phyloP scores from a whole-genome alignment of 208 protist species.

The Acanthamoeba triangularis region DNA sequence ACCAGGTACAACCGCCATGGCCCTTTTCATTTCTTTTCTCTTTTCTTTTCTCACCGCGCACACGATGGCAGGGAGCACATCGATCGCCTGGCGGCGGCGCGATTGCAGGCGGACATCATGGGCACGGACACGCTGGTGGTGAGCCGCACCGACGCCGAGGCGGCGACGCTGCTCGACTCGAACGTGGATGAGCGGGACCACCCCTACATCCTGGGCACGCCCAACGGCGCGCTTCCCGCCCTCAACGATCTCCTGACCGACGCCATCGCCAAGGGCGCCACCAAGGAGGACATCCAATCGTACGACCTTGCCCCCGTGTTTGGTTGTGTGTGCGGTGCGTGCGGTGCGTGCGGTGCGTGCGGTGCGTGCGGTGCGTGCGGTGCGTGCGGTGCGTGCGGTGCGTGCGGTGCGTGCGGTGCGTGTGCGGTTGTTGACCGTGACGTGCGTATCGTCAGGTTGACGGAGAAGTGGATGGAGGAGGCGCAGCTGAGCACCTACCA shows the following conservation, averaged over 20 bases:
- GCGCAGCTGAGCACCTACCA: constrained; percentile 83
- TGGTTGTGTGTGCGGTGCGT: background rate
- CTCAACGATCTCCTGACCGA: constrained; percentile 77
- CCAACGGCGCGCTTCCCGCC: constrained; percentile 80
- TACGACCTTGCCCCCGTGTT: background rate
- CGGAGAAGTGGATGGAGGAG: constrained; percentile 81
- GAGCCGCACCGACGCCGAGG: constrained; percentile 92
- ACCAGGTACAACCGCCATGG: constrained; percentile 59
- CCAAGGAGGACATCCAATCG: constrained; percentile 61
- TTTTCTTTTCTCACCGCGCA: background rate
- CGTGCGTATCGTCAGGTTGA: background rate
- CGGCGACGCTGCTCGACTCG: constrained; percentile 90
- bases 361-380: background rate
- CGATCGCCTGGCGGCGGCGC: constrained; percentile 87
- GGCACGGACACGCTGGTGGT: constrained; percentile 91
- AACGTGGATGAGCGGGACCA: constrained; percentile 93
- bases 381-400: background rate
- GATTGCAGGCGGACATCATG: constrained; percentile 92
- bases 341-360: too few relatives aligned
- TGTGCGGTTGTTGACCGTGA: background rate
- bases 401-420: background rate
- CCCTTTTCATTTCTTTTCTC: background rate
- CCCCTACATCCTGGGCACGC: constrained; percentile 91
- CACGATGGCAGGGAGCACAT: constrained; percentile 85
- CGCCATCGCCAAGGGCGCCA: constrained; percentile 22